Base-by-base conservation (phyloP, 371 early-diverging fungal genomes). In the Syncephalastrum contaminatum region DNA sequence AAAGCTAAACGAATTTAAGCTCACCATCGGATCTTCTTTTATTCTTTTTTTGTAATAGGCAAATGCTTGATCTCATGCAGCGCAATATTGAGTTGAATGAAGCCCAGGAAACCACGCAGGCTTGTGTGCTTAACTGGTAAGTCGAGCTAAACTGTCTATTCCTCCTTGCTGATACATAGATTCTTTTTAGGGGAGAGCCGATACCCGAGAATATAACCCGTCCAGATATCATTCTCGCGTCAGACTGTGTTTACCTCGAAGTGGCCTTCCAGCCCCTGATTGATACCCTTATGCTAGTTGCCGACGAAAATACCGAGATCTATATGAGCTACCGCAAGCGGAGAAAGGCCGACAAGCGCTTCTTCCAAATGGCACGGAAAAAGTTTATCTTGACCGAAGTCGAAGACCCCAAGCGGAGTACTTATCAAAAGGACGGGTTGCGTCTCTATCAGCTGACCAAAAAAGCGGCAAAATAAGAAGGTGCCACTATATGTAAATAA, bases 211-310 rank as follows among this genome's bases (percentile, higher is more conserved):
- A 46, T 24, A 53, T 60, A 21, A 15, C 13, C 58, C 10, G 18
- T 48, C 53, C 53, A 18, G 79, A 78, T 47, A 63, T 79, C 14
- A 64, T 79, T 20, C 56, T 79, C n/a, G 75, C 72, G 2, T 78
- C 80, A 4, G 80, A 79, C 48, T 79, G 80, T 51, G 70, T 79
- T 21, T 79, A 79, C 56, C 58, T 73, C 5, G 80, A 79, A 56
- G 56, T 69, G 8, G 72, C 75, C 1, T 79, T 75, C 53, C 62
- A 71, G 44, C 73, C 75, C 14, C 51, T 79, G 47, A 43, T 79
- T 6, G 72, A 73, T 24, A 70, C 80, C 2, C 53, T 79, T 8
- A 27, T 68, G 2, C 45, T 58, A 3, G 43, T 75, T 5, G 53
- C 74, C 2, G 55, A 52, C 20, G 63, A 72, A 15, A 51, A 72